Evolutionary conservation across 1,284 basidiomycete species (phyloP).

Genomic region (Porphyrellus sp.): DNA sequence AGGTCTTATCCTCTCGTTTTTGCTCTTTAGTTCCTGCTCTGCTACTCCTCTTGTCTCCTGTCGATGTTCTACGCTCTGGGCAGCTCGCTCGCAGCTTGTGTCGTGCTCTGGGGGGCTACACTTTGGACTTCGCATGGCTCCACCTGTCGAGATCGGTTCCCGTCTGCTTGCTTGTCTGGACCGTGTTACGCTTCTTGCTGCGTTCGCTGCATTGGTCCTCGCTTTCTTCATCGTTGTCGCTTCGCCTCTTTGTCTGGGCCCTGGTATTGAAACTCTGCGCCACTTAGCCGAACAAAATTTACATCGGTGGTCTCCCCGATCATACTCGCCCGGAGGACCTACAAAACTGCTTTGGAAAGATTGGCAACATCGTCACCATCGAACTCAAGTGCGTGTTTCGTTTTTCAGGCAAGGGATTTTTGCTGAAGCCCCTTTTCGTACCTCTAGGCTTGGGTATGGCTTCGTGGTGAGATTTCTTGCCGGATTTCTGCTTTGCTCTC

Average conservation of each 20-base stretch:
- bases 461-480: slow-evolving; percentile 63
- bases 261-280: slow-evolving; percentile 62
- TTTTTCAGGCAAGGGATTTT: neutral
- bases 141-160: slow-evolving; percentile 19
- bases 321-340: slow-evolving; percentile 80
- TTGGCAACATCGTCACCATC: slow-evolving; percentile 71
- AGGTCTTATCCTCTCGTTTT: slow-evolving; percentile 56
- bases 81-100: slow-evolving; percentile 13
- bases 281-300: slow-evolving; percentile 83
- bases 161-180: slow-evolving; percentile 27
- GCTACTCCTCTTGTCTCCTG: slow-evolving; percentile 21
- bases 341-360: slow-evolving; percentile 78
- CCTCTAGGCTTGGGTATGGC: slow-evolving; percentile 68
- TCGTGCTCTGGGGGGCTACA: slow-evolving; percentile 18
- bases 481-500: neutral
- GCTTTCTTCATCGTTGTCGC: slow-evolving; percentile 49
- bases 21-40: slow-evolving; percentile 30
- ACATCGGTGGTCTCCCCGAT: slow-evolving; percentile 82
- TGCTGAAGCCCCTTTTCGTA: slow-evolving; percentile 10
- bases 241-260: slow-evolving; percentile 42
- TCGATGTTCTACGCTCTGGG: slow-evolving; percentile 22
- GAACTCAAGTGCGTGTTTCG: slow-evolving; percentile 70
- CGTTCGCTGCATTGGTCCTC: slow-evolving; percentile 35
- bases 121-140: slow-evolving; percentile 26
- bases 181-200: slow-evolving; percentile 21